Conservation (phyloP, 2,329 filamentous ascomycete genomes). For the Ophiocordyceps camponoti-leonardi region DNA sequence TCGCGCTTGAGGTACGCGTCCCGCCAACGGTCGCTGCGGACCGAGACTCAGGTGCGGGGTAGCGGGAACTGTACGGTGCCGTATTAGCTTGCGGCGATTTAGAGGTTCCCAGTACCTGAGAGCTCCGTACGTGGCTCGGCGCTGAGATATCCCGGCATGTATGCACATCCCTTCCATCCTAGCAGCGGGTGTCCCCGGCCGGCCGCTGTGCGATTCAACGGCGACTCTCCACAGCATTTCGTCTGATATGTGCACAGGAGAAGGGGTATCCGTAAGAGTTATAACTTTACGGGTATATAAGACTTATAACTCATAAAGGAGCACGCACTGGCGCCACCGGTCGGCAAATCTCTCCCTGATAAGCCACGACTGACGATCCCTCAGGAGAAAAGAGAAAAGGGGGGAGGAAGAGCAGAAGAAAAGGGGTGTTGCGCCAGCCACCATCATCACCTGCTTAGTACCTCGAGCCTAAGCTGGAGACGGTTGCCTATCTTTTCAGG, state of each 20-base stretch:
- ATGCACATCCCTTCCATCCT: background rate
- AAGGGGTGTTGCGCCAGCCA: background rate
- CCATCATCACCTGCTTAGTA: background rate
- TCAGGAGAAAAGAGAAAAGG: background rate
- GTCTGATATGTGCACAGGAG: background rate
- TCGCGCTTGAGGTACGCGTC: background rate
- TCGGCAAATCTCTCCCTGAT: background rate
- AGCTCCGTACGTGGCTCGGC: background rate
- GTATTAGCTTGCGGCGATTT: too few relatives aligned
- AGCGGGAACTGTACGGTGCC: background rate
- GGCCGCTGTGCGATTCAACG: background rate
- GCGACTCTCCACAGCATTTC: background rate
- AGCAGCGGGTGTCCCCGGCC: background rate
- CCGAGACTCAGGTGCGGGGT: background rate
- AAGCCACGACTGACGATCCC: background rate
- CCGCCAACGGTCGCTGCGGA: background rate
- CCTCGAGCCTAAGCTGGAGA: background rate
- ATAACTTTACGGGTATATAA: too few relatives aligned
- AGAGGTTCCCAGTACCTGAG: background rate
- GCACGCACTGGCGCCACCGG: background rate
- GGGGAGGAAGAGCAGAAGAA: background rate
- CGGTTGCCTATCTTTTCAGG: too few relatives aligned
- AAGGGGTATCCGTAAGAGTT: too few relatives aligned
- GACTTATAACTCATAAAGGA: background rate
- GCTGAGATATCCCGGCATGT: background rate